Conservation (phyloP, 2,329 filamentous ascomycete genomes). For the Alternaria brassicae region DNA sequence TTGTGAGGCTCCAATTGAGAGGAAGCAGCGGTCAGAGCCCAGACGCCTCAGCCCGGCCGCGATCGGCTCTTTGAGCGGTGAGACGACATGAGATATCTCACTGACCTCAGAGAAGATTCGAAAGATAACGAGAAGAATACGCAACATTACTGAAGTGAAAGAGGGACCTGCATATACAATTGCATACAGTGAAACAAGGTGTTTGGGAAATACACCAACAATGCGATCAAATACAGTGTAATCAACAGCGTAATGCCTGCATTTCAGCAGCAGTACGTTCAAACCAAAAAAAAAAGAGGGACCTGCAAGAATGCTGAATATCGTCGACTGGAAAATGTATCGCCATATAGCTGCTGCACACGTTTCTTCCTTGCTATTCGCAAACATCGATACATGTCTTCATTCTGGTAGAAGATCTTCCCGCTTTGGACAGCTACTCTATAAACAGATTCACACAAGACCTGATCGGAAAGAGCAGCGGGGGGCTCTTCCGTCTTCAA, state of each 20-base stretch:
- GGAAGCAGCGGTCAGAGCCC: background rate
- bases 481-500: background rate
- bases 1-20: background rate
- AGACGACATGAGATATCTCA: background rate
- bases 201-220: no score
- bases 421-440: background rate
- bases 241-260: no score
- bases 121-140: no score
- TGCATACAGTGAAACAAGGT: no score
- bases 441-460: background rate
- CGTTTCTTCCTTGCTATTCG: background rate
- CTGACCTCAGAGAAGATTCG: background rate
- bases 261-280: no score
- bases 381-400: background rate
- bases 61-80: background rate
- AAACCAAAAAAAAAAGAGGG: no score
- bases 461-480: background rate
- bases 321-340: background rate
- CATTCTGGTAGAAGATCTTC: background rate
- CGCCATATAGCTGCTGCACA: background rate
- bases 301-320: background rate
- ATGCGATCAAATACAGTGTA: no score
- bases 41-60: background rate
- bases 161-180: no score
- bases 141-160: background rate